Evolutionary conservation across 23 red algal genomes (phyloP).

Genomic region (Pyropia yezoensis): DNA sequence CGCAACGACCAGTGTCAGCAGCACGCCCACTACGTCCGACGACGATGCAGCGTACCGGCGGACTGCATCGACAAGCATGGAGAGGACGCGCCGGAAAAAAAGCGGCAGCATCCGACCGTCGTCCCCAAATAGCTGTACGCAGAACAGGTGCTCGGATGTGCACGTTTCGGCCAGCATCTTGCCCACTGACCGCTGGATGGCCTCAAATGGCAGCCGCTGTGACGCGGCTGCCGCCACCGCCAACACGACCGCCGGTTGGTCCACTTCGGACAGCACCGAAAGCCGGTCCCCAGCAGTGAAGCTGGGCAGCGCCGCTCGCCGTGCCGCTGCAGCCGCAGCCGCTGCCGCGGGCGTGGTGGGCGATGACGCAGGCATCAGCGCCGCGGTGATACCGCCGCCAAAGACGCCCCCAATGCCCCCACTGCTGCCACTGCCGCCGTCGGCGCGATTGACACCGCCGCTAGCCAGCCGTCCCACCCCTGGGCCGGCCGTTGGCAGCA

Average conservation of each 20-base stretch:
- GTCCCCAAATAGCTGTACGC: conserved; percentile 55
- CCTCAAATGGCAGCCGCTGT: conserved; percentile 74
- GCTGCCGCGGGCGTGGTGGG: neutral
- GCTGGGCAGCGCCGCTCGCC: no score
- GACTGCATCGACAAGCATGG: conserved; percentile 47
- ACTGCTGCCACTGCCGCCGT: no score
- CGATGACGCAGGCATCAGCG: no score
- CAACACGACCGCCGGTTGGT: conserved; percentile 66
- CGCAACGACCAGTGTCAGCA: conserved; percentile 63
- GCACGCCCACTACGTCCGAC: conserved; percentile 64
- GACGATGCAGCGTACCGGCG: conserved; percentile 41
- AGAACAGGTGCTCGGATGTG: conserved; percentile 67
- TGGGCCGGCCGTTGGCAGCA: no score
- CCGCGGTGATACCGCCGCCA: no score
- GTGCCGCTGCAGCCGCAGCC: no score
- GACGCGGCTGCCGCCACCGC: conserved; percentile 54
- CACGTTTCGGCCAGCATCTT: conserved; percentile 90
- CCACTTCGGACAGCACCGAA: conserved; percentile 42
- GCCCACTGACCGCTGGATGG: conserved; percentile 77
- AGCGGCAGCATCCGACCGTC: conserved; percentile 29
- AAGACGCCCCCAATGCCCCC: no score
- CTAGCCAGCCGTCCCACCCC: neutral
- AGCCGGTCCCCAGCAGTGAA: conserved; percentile 51
- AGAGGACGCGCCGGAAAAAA: conserved; percentile 45
- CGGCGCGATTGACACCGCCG: neutral